Evolutionary conservation across 495 filamentous ascomycete genomes (phyloP).

Genomic region (Penicillium angulare): DNA sequence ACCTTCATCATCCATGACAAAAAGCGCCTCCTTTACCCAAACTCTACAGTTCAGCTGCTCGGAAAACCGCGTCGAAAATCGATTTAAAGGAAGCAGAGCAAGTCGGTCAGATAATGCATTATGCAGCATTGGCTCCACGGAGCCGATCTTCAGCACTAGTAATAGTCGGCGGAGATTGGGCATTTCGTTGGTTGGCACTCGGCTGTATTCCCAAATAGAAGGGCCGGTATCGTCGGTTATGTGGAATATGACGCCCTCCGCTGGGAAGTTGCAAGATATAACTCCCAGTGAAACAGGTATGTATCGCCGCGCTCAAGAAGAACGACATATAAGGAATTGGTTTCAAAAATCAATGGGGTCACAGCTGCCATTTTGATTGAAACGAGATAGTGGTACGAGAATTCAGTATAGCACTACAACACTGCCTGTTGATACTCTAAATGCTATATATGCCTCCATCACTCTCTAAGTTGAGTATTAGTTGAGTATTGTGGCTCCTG

Average conservation of each 20-base stretch:
- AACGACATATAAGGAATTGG: conserved; percentile 16
- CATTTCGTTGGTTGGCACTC: conserved; percentile 5
- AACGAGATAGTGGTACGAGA: background rate
- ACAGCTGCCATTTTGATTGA: background rate
- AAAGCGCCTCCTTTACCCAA: conserved; percentile 29
- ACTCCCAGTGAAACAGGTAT: conserved; percentile 23
- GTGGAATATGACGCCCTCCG: conserved; percentile 12
- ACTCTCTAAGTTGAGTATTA: no score
- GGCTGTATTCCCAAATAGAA: conserved; percentile 15
- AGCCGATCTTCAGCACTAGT: conserved; percentile 20
- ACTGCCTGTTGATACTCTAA: no score
- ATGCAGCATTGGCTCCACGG: conserved; percentile 20
- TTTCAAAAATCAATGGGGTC: conserved; percentile 5
- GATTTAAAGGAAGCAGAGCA: conserved; percentile 10
- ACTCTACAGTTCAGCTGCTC: conserved; percentile 21
- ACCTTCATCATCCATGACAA: conserved; percentile 25
- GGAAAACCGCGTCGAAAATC: conserved; percentile 19
- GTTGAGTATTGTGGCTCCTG: no score
- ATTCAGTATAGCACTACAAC: no score
- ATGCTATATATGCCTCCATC: no score
- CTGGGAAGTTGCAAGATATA: conserved; percentile 21
- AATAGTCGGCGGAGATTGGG: conserved; percentile 3
- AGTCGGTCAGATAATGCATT: conserved; percentile 15
- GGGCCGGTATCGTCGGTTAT: conserved; percentile 14
- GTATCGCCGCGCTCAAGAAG: conserved; percentile 18